phyloP scores from a whole-genome alignment of 2,329 filamentous ascomycete species.

The Aspergillus nomiae region DNA sequence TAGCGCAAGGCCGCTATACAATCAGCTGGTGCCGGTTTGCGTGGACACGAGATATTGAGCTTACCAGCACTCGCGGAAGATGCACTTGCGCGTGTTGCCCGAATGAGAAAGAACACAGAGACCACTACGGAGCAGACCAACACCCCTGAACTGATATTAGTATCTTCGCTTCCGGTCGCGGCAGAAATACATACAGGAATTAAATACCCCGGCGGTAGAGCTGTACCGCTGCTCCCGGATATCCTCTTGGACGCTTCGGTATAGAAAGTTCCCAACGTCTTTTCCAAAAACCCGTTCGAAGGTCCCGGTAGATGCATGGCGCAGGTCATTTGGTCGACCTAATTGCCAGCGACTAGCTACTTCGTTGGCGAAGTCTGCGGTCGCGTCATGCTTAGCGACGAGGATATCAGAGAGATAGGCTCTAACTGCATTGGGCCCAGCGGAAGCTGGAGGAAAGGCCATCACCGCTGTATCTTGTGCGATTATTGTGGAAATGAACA shows the following conservation, averaged over 20 bases:
- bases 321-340: conserved; percentile 2
- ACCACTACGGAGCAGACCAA: not conserved
- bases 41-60: not conserved
- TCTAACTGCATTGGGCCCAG: conserved; percentile 2
- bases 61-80: not conserved
- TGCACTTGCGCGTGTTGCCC: not conserved
- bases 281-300: not conserved
- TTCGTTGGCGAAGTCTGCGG: not conserved
- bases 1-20: not conserved
- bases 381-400: not conserved
- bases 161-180: not conserved
- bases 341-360: not conserved
- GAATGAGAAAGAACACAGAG: not conserved
- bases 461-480: not conserved
- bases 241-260: not conserved
- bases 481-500: not conserved
- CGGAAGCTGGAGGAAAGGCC: not conserved
- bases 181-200: not conserved
- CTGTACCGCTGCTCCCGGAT: not conserved
- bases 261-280: not conserved
- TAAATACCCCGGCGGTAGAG: not conserved
- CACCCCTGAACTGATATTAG: not conserved
- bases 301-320: not conserved
- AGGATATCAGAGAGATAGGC: not conserved
- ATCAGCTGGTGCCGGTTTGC: not conserved